Evolutionary conservation across 805 yeast genomes (phyloP), one percentile per base, ranked within the genome.

Genomic region (Hanseniaspora lachancei): DNA sequence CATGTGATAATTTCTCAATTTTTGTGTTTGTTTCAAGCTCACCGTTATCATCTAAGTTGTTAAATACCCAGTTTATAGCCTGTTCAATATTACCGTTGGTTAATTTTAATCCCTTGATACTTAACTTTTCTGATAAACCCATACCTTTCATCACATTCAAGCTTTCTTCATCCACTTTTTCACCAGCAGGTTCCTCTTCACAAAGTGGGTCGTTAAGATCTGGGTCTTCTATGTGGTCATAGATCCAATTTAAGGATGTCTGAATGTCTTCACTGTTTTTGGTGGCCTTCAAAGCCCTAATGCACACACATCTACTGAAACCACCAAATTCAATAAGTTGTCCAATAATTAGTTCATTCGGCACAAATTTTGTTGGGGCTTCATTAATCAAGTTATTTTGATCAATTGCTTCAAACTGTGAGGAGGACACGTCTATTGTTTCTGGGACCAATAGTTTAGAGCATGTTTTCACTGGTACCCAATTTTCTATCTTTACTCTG

Each of bases 41-140:
- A 3, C 89, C 95, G 62, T 81, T 78, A 67, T 85, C 95, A 58
- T 85, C 85, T 12, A 95, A 87, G 64, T 91, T 77, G 24, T 71
- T 70, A 64, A 93, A 93, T 7, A 93, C 75, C 97, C 97, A 93
- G 58, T 89, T 96, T 5, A 89, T 84, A 4, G 97, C 85, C 1
- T 78, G 77, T 61, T 86, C 89, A 2, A 82, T 71, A 63, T 84
- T 84, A 29, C 78, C 77, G 7, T 71, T 68, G 61, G 77, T 82
- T 52, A 82, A 60, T 20, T 76, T 57, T 43, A 93, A 70, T 0
- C 97, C 95, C 60, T 86, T 86, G 50, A 68, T 75, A n/a, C 93
- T 82, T 57, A 86, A 72, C 50, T 77, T 73, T 0, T 68, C 66
- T 5, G 80, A 63, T 62, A 93, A 85, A 6, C 98, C 98, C 97